Percentiles rank a stretch among this genome's conserved stretches.
Conservation (phyloP, 2,329 filamentous ascomycete species). For the Chaetothyriales sp. region DNA sequence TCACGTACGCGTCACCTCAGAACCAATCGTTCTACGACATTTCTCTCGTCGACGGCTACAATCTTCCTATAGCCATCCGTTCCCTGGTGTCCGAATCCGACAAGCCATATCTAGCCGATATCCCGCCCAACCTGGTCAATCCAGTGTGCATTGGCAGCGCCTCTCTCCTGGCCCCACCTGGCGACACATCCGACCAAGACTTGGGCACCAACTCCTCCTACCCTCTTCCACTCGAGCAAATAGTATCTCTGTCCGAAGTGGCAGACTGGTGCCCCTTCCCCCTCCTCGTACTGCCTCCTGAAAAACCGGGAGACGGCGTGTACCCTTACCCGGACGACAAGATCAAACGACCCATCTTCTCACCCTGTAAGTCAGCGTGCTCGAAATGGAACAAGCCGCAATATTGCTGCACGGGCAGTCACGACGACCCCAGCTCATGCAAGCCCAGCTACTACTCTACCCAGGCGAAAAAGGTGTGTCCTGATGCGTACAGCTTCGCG, state of each 20-base stretch:
- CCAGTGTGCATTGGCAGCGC: constrained; percentile 61
- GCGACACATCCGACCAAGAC: constrained; percentile 42
- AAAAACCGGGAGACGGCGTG: constrained; percentile 58
- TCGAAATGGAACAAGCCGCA: constrained; percentile 50
- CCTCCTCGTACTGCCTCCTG: constrained; percentile 53
- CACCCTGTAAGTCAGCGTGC: constrained; percentile 67
- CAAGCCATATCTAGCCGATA: constrained; percentile 45
- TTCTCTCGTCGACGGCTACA: constrained; percentile 74
- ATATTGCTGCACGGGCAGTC: constrained; percentile 64
- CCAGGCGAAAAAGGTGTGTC: constrained; percentile 60
- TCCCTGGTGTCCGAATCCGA: constrained; percentile 34
- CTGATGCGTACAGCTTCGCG: constrained; percentile 71
- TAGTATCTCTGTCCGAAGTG: constrained; percentile 44
- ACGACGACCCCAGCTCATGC: constrained; percentile 51
- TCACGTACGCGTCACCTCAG: constrained; percentile 48
- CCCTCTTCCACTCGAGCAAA: constrained; percentile 53
- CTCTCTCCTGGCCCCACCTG: constrained; percentile 39
- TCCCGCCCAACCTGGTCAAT: constrained; percentile 65
- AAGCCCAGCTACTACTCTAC: constrained; percentile 54
- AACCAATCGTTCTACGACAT: constrained; percentile 71
- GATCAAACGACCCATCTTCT: constrained; percentile 56
- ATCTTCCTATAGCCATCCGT: constrained; percentile 40
- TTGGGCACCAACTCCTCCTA: constrained; percentile 51
- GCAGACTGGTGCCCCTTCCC: constrained; percentile 69
- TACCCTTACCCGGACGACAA: constrained; percentile 70